phyloP scores from a whole-genome alignment of 176 grass and related monocot genomes.

The Eragrostis nindensis region DNA sequence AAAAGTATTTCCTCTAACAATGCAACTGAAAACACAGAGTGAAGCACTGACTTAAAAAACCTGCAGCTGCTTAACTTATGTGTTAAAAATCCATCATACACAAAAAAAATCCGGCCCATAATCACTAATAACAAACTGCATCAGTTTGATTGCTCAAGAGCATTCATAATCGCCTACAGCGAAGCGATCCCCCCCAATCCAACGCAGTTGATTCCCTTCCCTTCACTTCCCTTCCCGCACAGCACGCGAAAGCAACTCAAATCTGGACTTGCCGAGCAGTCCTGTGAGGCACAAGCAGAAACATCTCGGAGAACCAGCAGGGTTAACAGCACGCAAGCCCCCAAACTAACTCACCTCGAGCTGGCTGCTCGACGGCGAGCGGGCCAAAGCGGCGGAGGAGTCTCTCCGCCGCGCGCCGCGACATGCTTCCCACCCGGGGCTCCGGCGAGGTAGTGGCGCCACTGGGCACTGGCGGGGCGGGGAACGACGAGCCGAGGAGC shows the following conservation, averaged over 20 bases:
- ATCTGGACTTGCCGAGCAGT: not conserved
- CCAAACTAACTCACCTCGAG: conserved; percentile 32
- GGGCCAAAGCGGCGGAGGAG: conserved; percentile 32
- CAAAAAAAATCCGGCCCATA: not conserved
- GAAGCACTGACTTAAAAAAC: not conserved
- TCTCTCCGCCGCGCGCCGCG: conserved; percentile 27
- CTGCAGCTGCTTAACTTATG: not conserved
- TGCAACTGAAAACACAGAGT: not conserved
- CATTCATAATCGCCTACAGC: not conserved
- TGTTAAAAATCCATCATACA: not conserved
- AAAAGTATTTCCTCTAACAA: no score
- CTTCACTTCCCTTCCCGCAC: not conserved
- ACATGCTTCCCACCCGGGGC: not conserved
- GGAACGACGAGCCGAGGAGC: not conserved
- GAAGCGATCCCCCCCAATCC: not conserved
- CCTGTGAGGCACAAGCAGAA: not conserved
- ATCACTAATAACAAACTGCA: not conserved
- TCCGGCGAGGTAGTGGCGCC: not conserved
- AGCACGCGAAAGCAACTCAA: not conserved
- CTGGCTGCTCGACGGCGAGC: not conserved
- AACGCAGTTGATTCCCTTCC: not conserved
- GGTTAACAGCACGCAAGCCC: not conserved
- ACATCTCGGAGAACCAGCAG: not conserved
- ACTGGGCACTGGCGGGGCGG: not conserved
- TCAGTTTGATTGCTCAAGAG: not conserved